phyloP scores from a whole-genome alignment of 2,329 filamentous ascomycete genomes.

The Blumeriella jaapii region DNA sequence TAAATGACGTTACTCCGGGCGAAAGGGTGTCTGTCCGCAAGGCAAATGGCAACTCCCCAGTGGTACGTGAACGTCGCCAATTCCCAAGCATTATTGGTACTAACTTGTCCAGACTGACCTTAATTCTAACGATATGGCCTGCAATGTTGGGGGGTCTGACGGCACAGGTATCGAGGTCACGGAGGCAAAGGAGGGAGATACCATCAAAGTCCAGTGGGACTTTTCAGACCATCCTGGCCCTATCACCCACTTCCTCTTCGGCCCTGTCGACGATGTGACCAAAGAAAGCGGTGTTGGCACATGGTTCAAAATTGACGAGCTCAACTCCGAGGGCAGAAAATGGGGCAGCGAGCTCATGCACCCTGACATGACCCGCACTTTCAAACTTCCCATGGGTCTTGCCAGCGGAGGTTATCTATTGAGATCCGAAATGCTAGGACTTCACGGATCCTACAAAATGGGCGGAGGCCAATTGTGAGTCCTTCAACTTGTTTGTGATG shows the following conservation, averaged over 20 bases:
- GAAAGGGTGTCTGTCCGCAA: constrained; percentile 31
- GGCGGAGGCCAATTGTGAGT: constrained; percentile 16
- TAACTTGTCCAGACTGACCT: constrained; percentile 29
- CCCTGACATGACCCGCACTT: constrained; percentile 20
- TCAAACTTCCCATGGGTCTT: constrained; percentile 17
- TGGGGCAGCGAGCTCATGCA: constrained; percentile 26
- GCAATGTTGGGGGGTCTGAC: constrained; percentile 32
- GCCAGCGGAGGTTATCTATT: constrained; percentile 21
- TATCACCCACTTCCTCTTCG: constrained; percentile 31
- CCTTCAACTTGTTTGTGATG: background rate
- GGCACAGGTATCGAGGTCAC: constrained; percentile 26
- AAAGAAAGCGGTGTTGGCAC: constrained; percentile 23
- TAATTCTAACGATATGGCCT: constrained; percentile 36
- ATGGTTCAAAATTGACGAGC: constrained; percentile 27
- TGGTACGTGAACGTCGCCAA: constrained; percentile 18
- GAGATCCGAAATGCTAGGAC: constrained; percentile 20
- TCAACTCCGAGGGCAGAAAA: constrained; percentile 20
- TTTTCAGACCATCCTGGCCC: constrained; percentile 30
- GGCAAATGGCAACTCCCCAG: constrained; percentile 39
- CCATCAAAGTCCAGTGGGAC: constrained; percentile 31
- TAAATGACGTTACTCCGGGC: constrained; percentile 29
- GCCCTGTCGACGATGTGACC: constrained; percentile 22
- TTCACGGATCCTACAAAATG: constrained; percentile 17
- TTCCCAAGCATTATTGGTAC: background rate
- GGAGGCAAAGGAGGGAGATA: constrained; percentile 26